Conservation (phyloP, 257 asterid genomes). For the Capsicum rhomboideum region DNA sequence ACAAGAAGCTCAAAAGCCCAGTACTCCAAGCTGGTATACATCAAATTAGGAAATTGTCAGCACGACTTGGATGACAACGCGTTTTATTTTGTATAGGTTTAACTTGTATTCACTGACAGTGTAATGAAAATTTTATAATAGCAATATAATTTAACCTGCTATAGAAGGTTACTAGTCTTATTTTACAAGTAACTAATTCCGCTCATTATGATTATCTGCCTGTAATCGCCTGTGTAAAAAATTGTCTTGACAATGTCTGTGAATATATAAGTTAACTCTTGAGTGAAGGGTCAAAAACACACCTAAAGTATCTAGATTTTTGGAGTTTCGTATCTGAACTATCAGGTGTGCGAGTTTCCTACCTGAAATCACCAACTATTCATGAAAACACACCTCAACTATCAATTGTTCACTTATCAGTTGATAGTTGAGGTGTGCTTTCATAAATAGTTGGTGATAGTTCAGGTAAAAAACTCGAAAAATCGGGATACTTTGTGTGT, state of each 20-base stretch:
- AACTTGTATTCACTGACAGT: not conserved
- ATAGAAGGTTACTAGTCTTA: not conserved
- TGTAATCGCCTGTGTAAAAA: not conserved
- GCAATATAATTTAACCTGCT: not conserved
- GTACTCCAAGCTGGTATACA: conserved; percentile 53
- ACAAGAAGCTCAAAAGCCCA: conserved; percentile 95
- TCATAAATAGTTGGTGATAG: no score
- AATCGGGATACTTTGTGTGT: no score
- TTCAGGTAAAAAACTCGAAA: no score
- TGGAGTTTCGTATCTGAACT: no score
- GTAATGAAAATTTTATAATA: not conserved
- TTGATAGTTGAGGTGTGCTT: no score
- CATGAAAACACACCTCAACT: no score
- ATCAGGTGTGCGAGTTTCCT: no score
- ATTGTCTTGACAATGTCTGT: not conserved
- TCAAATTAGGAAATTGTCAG: not conserved
- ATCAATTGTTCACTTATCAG: no score
- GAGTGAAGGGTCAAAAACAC: no score
- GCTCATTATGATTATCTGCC: not conserved
- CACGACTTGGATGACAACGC: not conserved
- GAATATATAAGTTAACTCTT: not conserved
- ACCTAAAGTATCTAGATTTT: no score
- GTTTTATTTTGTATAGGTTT: not conserved
- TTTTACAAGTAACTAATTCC: not conserved
- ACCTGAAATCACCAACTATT: no score